Evolutionary conservation across 2,329 filamentous ascomycete genomes (phyloP), one percentile per base, ranked within the genome.

Genomic region (Aspergillus alliaceus): DNA sequence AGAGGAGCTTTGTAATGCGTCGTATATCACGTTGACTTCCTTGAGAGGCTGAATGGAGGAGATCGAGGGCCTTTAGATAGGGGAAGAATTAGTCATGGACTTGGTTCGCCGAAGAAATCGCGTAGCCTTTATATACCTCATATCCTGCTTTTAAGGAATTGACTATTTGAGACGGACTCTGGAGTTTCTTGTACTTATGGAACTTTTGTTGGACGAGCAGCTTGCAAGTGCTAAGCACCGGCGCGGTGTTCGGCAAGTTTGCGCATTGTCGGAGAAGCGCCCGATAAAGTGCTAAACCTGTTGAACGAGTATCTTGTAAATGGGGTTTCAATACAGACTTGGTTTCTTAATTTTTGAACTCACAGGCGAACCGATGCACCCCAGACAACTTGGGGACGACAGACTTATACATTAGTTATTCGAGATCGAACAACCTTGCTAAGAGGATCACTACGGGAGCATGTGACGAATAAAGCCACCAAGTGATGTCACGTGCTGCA

Each of bases 331-430:
- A 24, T 51, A 4, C 1, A 22, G 20, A 4, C 32, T 20, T 7
- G 12, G 6, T 24, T n/a, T n/a, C 1, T 44, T 32, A 11, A 3
- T 44, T 9, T 25, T 1, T 6, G 39, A 44, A 56, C 74, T 64
- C 62, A 79, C 77, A 79, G 59, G 77, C 76, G 71, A 77, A 72
- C n/a, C 76, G 72, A 68, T 80, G 77, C 39, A 70, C 68, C 40
- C 73, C 70, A 54, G 72, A 77, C 7, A 63, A 53, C 31, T 65
- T 70, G 20, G 74, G 72, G 39, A 69, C 61, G 44, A 76, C 56
- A 40, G 67, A 54, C 61, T 64, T 70, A 63, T 72, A 75, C 76
- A 79, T 78, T n/a, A n/a, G n/a, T n/a, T 42, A 32, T 61, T 60
- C 63, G 65, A 56, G 62, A 51, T 15, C 22, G 31, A 49, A 25